phyloP scores from a whole-genome alignment of 2,329 filamentous ascomycete species.

The Nannizzia gypsea region DNA sequence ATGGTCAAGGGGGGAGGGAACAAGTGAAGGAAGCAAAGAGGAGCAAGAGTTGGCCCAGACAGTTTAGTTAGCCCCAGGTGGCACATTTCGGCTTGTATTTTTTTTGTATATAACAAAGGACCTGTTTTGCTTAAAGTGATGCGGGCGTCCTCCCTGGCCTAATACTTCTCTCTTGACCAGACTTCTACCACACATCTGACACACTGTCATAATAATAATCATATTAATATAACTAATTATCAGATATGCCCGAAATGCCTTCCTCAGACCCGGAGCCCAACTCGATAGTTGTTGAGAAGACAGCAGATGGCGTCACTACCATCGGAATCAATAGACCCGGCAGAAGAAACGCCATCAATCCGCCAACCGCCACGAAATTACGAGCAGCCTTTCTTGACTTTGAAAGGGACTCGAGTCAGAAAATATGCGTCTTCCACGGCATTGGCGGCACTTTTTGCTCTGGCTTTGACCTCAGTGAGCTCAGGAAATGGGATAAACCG shows the following conservation, averaged over 20 bases:
- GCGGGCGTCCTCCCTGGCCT: background rate
- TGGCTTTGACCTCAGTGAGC: constrained; percentile 41
- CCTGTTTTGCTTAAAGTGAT: background rate
- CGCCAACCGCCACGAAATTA: constrained; percentile 38
- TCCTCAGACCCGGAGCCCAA: constrained; percentile 4
- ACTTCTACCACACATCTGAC: background rate
- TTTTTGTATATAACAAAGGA: background rate
- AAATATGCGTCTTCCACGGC: constrained; percentile 42
- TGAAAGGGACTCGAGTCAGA: constrained; percentile 40
- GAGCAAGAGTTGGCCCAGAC: no score
- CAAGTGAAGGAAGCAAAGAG: background rate
- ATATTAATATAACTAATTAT: background rate
- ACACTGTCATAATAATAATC: background rate
- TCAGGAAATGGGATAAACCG: constrained; percentile 22
- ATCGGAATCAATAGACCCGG: constrained; percentile 44
- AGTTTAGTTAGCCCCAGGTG: background rate
- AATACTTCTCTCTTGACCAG: background rate
- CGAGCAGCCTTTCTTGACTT: constrained; percentile 39
- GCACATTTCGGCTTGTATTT: background rate
- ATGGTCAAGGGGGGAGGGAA: background rate
- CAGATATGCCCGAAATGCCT: constrained; percentile 4
- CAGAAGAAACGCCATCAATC: constrained; percentile 43
- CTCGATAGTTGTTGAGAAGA: constrained; percentile 12
- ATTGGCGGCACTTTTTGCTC: constrained; percentile 41
- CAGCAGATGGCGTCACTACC: constrained; percentile 39